Percentiles rank a stretch among this genome's conserved stretches.
phyloP scores from a whole-genome alignment of 1,139 yeast species.

The Hyphopichia burtonii region DNA sequence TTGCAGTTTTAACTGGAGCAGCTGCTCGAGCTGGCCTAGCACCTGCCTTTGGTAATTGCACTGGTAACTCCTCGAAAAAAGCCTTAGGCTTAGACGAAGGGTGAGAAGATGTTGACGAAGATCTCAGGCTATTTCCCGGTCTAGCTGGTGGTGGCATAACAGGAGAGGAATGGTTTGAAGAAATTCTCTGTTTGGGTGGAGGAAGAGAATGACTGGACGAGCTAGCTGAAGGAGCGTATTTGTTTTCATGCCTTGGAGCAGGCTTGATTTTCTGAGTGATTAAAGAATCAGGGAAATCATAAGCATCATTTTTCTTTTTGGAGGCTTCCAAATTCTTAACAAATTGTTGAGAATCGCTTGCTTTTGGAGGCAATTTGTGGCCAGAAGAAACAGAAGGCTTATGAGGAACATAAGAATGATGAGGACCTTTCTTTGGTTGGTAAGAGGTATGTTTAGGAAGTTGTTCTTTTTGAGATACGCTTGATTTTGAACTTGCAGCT shows the following conservation, averaged over 20 bases:
- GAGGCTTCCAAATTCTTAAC: constrained; percentile 36
- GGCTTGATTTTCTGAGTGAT: constrained; percentile 37
- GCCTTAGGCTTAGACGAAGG: constrained; percentile 16
- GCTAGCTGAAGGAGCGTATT: constrained; percentile 32
- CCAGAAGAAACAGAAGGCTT: constrained; percentile 1
- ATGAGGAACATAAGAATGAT: constrained; percentile 4
- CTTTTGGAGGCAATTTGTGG: constrained; percentile 6
- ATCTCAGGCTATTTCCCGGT: constrained; percentile 1
- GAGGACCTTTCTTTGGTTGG: constrained; percentile 1
- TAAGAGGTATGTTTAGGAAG: constrained; percentile 1
- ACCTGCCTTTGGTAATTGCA: constrained; percentile 23
- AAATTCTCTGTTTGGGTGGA: neutral
- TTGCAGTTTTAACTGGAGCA: constrained; percentile 11
- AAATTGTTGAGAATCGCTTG: constrained; percentile 15
- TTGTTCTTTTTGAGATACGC: constrained; percentile 1
- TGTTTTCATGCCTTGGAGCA: constrained; percentile 27
- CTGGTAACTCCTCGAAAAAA: constrained; percentile 58
- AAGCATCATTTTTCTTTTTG: constrained; percentile 68
- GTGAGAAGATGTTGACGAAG: constrained; percentile 4
- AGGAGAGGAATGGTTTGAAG: constrained; percentile 10
- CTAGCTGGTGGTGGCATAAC: constrained; percentile 6
- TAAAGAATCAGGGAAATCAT: constrained; percentile 72
- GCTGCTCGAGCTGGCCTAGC: constrained; percentile 32
- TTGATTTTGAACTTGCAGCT: constrained; percentile 4
- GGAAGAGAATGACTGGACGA: constrained; percentile 19